Base-by-base conservation (phyloP, 1,284 basidiomycete species). In the Lentinus polychrous region DNA sequence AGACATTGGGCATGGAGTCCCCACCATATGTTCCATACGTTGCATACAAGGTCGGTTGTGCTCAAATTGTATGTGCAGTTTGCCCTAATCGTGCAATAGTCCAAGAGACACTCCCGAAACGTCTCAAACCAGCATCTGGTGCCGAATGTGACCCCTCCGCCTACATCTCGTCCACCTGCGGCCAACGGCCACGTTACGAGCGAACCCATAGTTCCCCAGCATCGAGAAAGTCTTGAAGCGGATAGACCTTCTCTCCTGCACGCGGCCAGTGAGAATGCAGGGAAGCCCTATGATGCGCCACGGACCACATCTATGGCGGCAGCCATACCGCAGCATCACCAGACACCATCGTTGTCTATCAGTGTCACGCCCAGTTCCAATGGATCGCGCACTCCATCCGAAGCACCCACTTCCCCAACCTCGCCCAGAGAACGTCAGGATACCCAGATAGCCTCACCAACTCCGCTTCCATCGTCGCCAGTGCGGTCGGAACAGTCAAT, bases 81-180 rank as follows among this genome's bases (percentile, higher is more conserved):
- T 52, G 53, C 46, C 36, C 52, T 52, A 7, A 48, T 46, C 17
- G 2, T 33, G 35, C 34, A 24, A 20, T 54, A 88, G 85, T 77
- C 85, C 10, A 88, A 87, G 66, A 73, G 84, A 43, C 83, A 85
- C 59, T 81, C 79, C 2, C 75, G 79, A 48, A 75, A 69, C 27
- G 52, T 68, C n/a, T 82, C 80, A 0, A 69, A 63, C 31, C 55
- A 58, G 42, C 61, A 62, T 53, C 48, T 64, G 50, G 51, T 55
- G 11, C 62, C 66, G 14, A 66, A 68, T 52, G 58, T 61, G 24
- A 51, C 65, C 2, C 58, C 67, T 0, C 67, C 67, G 11, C 54
- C 55, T n/a, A 57, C 51, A 18, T 49, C 53, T 24, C 58, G 49
- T 32, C 57, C 52, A 45, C 53, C 56, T 27, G 38, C 49, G 33